These are phyloP conservation scores for Acacia pycnantha DNA, from an alignment of 331 rosid species.

Conservation along the genomic window DNA sequence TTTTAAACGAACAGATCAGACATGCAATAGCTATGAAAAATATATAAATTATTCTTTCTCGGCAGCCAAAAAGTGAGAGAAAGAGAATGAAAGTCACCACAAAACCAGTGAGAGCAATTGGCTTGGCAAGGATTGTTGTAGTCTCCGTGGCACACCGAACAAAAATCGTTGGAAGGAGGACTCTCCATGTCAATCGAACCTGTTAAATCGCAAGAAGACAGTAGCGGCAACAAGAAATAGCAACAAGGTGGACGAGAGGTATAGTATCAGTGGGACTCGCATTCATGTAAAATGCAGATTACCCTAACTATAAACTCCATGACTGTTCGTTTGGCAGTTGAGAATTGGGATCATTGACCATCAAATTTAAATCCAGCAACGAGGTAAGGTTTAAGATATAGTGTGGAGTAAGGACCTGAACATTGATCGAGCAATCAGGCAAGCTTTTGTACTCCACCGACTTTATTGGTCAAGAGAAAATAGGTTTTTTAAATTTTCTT, in stretches of 20 bases:
- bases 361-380: background rate
- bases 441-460: background rate
- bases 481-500: too few relatives aligned
- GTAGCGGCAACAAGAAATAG: background rate
- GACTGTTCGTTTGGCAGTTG: background rate
- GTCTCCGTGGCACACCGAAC: slow-evolving; percentile 61
- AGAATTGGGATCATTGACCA: background rate
- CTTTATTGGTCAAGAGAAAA: too few relatives aligned
- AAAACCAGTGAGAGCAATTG: slow-evolving; percentile 84
- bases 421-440: background rate
- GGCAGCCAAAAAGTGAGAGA: background rate
- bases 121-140: slow-evolving; percentile 67
- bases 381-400: too few relatives aligned
- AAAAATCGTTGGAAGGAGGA: slow-evolving; percentile 53
- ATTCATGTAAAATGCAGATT: background rate
- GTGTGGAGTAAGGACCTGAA: background rate
- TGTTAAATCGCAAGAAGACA: background rate
- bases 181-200: slow-evolving; percentile 37
- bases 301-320: background rate
- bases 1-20: background rate
- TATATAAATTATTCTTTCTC: background rate
- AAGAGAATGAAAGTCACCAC: slow-evolving; percentile 41
- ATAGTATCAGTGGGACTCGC: background rate
- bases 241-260: background rate
- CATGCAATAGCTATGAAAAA: background rate